Evolutionary conservation across 2,329 filamentous ascomycete species (phyloP), one percentile per base, ranked within the genome.

Genomic region (Magnaporthiopsis poae): DNA sequence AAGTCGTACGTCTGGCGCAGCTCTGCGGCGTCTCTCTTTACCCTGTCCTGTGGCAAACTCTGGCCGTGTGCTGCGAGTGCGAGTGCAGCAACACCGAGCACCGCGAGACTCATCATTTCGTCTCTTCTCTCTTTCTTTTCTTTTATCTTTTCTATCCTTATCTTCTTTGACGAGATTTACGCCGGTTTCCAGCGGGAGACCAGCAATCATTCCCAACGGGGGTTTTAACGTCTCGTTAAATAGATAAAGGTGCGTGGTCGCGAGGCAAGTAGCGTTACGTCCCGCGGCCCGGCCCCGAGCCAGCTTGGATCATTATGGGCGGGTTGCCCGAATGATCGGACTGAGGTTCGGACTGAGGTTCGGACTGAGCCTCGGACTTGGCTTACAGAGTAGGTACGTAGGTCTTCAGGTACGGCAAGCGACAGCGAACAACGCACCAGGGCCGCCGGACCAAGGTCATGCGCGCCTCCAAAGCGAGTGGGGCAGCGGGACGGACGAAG

Each of bases 1-100:
- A 65, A 65, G 56, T 65, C 56, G 60, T 65, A 61, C 3, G 25
- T 61, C 21, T 29, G 33, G 33, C 64, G 64, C 15, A 65, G 59
- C 29, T 65, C 39, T 11, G 56, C 15, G 15, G 27, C 56, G n/a
- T 46, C 18, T 9, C 56, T 4, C 56, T 65, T 65, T 18, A 61
- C 33, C 25, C 31, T 65, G 27, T 8, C 29, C n/a, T 25, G 46
- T 11, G 39, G 46, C 7, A 60, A 27, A 11, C 52, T 31, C 5
- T 27, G 46, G 27, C 18, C 63, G 7, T 9, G 31, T 18, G 12
- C 61, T 15, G 46, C 13, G 12, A 33, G n/a, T 61, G 60, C n/a
- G 13, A 61, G 8, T 25, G 13, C 60, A 13, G 60, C 27, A 3
- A 25, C 27, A 13, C 39, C 39, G 18, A 52, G 39, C 15, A 8